These are phyloP conservation scores for Lepidium campestre DNA, from an alignment of 441 rosid genomes.

Conservation along the genomic window DNA sequence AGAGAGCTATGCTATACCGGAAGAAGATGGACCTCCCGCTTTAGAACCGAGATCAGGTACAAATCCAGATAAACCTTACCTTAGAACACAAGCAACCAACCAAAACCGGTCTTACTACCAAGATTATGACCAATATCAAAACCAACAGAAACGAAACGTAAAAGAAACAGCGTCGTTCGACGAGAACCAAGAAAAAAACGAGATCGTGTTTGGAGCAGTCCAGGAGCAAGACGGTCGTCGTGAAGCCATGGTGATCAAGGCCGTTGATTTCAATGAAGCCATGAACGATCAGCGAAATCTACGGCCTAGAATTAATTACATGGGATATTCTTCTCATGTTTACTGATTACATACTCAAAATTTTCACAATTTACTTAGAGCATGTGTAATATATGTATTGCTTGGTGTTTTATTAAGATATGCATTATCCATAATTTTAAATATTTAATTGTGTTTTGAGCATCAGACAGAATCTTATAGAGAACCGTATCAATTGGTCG, in stretches of 20 bases:
- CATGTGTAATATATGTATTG: background rate
- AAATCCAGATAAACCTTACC: slow-evolving; percentile 45
- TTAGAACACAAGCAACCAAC: slow-evolving; percentile 37
- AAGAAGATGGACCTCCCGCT: slow-evolving; percentile 78
- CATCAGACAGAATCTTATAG: background rate
- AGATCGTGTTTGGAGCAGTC: slow-evolving; percentile 87
- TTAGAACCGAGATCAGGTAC: slow-evolving; percentile 51
- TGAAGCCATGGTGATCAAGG: slow-evolving; percentile 88
- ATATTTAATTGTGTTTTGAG: too few relatives aligned
- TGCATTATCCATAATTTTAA: background rate
- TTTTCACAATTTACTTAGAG: background rate
- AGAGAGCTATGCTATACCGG: slow-evolving; percentile 74
- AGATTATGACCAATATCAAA: slow-evolving; percentile 40
- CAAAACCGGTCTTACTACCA: slow-evolving; percentile 42
- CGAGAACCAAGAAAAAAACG: slow-evolving; percentile 65
- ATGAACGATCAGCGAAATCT: slow-evolving; percentile 53
- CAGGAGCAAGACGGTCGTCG: slow-evolving; percentile 85
- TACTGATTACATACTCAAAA: slow-evolving; percentile 9
- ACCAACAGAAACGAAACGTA: slow-evolving; percentile 36
- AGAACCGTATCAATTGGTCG: background rate
- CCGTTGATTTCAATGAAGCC: slow-evolving; percentile 73
- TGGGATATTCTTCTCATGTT: slow-evolving; percentile 32
- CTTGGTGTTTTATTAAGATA: background rate
- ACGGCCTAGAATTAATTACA: slow-evolving; percentile 49
- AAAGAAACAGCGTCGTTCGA: slow-evolving; percentile 56